Percentiles rank a stretch among this genome's conserved stretches.
Evolutionary conservation across 148 eudicot species (phyloP).

Genomic region (Camellia sinensis): DNA sequence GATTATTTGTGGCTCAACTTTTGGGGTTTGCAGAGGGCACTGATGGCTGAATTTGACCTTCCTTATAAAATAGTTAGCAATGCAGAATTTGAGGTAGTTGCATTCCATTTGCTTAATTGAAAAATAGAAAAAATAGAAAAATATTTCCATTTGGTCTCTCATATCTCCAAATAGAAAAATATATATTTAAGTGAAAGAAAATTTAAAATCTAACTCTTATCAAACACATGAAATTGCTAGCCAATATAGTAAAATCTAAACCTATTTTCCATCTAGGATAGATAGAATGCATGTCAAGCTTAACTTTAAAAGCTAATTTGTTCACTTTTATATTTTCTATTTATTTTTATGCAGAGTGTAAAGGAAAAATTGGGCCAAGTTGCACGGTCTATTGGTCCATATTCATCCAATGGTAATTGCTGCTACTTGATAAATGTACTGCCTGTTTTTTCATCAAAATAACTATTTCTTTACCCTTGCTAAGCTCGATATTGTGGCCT

Average conservation of each 20-base stretch:
- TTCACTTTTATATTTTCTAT: slow-evolving; percentile 5
- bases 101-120: not conserved
- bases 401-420: slow-evolving; percentile 42
- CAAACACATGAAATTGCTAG: not conserved
- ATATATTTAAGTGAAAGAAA: not conserved
- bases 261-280: not conserved
- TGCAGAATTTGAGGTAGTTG: slow-evolving; percentile 70
- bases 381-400: slow-evolving; percentile 57
- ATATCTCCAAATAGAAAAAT: not conserved
- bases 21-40: slow-evolving; percentile 46
- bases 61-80: slow-evolving; percentile 66
- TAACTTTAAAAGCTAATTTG: not conserved
- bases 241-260: not conserved
- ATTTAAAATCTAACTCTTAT: not conserved
- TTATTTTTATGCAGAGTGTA: slow-evolving; percentile 42
- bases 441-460: not conserved
- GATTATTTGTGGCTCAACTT: slow-evolving; percentile 5
- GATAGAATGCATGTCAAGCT: not conserved
- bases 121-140: too few species aligned
- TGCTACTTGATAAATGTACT: not conserved
- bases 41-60: slow-evolving; percentile 64
- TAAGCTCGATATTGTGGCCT: not conserved
- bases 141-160: not conserved
- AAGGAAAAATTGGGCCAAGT: slow-evolving; percentile 76
- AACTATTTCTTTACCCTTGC: not conserved